Evolutionary conservation across 2,329 filamentous ascomycete species (phyloP), one percentile per base, ranked within the genome.

Genomic region (Aspergillus hiratsukae): DNA sequence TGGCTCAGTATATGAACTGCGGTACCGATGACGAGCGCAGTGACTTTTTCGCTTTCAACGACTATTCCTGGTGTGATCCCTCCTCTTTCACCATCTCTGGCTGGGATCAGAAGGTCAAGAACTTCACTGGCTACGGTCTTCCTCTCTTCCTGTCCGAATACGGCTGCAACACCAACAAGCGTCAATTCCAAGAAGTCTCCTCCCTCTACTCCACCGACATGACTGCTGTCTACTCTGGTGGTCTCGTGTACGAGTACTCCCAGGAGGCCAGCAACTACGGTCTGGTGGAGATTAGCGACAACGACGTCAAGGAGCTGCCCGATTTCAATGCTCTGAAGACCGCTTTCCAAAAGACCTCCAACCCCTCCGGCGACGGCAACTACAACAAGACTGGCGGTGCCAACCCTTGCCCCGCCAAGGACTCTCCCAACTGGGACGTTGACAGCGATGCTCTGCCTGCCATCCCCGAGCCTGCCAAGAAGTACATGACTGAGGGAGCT

Each of bases 121-220:
- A 88, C 78, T 96, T 93, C 76, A 86, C 84, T 61, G 84, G 89
- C 73, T 96, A 96, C 73, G 90, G 90, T 66, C 80, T 96, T 53
- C 90, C 92, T 57, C 87, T 96, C 69, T 97, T 96, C 85, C 83
- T 99, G 53, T 97, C 92, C 51, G 94, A 97, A 76, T 97, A 89
- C 72, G 94, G 94, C 60, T 99, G 94, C 81, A 87, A 84, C 76
- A 88, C 83, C 71, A 91, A 90, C 80, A 84, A 80, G 58, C 92
- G 93, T 66, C 80, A 87, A 69, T 99, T 96, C 69, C 80, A 85
- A 58, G 93, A 97, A 78, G 77, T 97, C 52, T 75, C 76, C 49
- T 81, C 92, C 48, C 81, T 99, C 56, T 97, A 97, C 87, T 84
- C 80, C 75, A 76, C 75, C 21, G 73, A 96, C 58, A 97, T 97